These are phyloP conservation scores for Sporobolomyces phaffii DNA, from an alignment of 768 basidiomycete genomes.

Conservation along the genomic window DNA sequence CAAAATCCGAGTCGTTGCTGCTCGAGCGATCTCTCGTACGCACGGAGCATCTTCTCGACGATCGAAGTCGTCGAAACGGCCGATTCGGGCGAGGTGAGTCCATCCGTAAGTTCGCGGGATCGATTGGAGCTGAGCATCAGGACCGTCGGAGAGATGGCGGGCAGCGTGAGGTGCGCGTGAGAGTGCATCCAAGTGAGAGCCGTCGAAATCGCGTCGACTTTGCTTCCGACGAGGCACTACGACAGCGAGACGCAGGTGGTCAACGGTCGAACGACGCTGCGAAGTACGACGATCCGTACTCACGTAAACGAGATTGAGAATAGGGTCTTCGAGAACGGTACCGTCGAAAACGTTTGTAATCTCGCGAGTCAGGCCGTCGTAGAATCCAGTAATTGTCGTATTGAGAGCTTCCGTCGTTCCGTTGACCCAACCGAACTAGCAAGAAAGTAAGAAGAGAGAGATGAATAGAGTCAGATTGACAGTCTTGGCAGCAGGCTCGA, in stretches of 20 bases:
- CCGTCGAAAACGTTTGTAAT: constrained; percentile 57
- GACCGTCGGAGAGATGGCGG: constrained; percentile 65
- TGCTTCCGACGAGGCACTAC: constrained; percentile 83
- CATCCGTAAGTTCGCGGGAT: constrained; percentile 63
- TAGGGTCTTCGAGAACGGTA: constrained; percentile 71
- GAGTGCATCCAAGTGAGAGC: constrained; percentile 86
- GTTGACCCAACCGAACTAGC: constrained; percentile 89
- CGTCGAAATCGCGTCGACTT: constrained; percentile 76
- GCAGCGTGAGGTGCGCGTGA: constrained; percentile 73
- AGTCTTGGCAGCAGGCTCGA: background rate
- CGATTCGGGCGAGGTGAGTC: constrained; percentile 61
- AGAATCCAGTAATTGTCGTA: constrained; percentile 75
- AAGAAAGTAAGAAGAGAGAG: too few species aligned
- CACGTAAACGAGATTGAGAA: constrained; percentile 70
- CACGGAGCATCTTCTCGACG: constrained; percentile 64
- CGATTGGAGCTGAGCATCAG: constrained; percentile 68
- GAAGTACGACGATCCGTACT: too few species aligned
- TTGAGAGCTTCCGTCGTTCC: constrained; percentile 81
- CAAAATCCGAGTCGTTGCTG: constrained; percentile 77
- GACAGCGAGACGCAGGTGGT: too few species aligned
- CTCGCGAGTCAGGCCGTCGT: constrained; percentile 64
- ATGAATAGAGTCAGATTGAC: too few species aligned
- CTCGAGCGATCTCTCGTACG: constrained; percentile 65
- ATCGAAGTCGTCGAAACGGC: constrained; percentile 53
- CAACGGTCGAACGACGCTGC: too few species aligned